Evolutionary conservation across 306 rosid species (phyloP).

Genomic region (Trifolium repens): DNA sequence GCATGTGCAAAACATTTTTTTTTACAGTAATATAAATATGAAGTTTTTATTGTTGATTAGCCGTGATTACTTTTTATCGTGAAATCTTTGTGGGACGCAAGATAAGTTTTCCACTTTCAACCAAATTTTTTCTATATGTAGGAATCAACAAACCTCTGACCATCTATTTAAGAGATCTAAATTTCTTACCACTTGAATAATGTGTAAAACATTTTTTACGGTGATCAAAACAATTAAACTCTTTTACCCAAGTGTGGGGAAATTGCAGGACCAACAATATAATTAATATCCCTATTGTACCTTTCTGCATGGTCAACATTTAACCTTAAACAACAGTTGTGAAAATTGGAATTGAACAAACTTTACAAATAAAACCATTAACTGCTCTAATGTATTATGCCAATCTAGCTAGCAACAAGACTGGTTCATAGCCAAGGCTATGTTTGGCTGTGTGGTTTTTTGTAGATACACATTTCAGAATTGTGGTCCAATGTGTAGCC

Average conservation of each 20-base stretch:
- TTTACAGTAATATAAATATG: no score
- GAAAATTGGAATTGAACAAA: slow-evolving; percentile 20
- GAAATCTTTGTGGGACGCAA: no score
- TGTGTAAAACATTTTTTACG: no score
- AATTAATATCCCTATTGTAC: neutral
- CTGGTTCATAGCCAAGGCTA: slow-evolving; percentile 15
- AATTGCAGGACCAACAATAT: slow-evolving; percentile 11
- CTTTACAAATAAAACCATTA: neutral
- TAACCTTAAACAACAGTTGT: neutral
- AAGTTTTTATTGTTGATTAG: no score
- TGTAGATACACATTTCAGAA: slow-evolving; percentile 31
- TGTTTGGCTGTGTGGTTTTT: slow-evolving; percentile 40
- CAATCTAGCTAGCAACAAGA: slow-evolving; percentile 29
- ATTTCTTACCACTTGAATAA: no score
- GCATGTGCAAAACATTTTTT: neutral
- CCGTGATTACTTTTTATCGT: no score
- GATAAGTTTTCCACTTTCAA: no score
- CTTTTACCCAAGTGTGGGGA: neutral
- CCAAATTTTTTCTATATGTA: no score
- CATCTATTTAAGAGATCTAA: no score
- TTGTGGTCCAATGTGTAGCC: slow-evolving; percentile 45
- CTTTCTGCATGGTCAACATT: slow-evolving; percentile 14
- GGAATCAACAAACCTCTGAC: no score
- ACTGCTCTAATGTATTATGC: slow-evolving; percentile 16
- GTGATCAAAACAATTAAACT: neutral